Conservation (phyloP, 176 grass and related monocot species). For the Ensete glaucum region DNA sequence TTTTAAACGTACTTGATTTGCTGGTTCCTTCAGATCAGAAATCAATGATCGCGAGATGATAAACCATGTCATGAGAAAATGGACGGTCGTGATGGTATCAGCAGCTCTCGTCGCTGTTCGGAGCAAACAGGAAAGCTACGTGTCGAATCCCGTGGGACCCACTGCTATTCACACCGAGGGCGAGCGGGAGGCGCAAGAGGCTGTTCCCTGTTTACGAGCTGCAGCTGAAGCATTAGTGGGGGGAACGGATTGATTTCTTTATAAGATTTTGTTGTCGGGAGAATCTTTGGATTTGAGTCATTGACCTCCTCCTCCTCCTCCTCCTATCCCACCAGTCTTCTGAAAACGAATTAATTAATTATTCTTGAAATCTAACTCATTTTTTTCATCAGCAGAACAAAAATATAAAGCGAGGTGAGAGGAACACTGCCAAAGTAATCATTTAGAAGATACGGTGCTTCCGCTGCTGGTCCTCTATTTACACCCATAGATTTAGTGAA, state of each 20-base stretch:
- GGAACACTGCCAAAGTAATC: no score
- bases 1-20: neutral
- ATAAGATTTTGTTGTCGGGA: slow-evolving; percentile 4
- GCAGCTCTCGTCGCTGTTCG: no score
- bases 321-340: no score
- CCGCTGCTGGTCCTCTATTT: no score
- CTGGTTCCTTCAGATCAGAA: neutral
- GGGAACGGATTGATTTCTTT: slow-evolving; percentile 1
- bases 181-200: neutral
- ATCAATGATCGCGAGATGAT: neutral
- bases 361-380: no score
- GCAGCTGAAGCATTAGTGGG: neutral
- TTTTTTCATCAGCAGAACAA: no score
- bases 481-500: no score
- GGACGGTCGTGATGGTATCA: neutral
- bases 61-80: neutral
- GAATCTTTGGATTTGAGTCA: slow-evolving; percentile 2
- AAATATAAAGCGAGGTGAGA: no score
- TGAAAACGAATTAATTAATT: no score
- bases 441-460: no score
- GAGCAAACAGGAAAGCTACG: no score
- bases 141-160: neutral
- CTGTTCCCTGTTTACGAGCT: neutral
- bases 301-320: neutral
- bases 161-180: neutral